Base-by-base conservation (phyloP, 1,284 basidiomycete species). In the Xerocomus amazonicus region DNA sequence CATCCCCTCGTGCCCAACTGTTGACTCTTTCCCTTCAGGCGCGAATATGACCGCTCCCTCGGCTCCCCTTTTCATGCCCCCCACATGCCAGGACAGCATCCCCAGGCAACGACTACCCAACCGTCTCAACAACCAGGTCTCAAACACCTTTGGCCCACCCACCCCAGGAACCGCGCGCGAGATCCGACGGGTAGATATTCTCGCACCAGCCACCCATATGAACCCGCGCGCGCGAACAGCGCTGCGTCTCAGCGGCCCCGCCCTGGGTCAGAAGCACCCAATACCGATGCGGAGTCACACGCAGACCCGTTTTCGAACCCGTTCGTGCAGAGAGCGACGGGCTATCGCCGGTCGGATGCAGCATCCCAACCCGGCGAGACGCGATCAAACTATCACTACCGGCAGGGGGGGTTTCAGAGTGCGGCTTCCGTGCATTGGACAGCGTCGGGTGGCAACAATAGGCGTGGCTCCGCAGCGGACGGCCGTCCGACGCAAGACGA, bases 11-110 rank as follows among this genome's bases (percentile, higher is more conserved):
- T n/a, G 35, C 17, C 31, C 17, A 6, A 4, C 23, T 38, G 17
- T 16, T 13, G 7, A 27, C 10, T 6, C 39, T 9, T 10, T 19
- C 35, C 35, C 7, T 38, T 14, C 34, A 66, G 67, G 38, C 66
- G 67, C 14, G 64, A 63, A 56, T 67, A 68, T 45, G 66, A 66
- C 19, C 64, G 66, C 29, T 51, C 50, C 12, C 23, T 58, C 13
- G 43, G 44, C 2, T 47, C 49, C 17, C 39, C 59, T 3, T 48
- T 35, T 14, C 48, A 50, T 35, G 42, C 52, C 1, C 35, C 10
- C 10, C 47, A 34, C 23, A 4, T 43, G 16, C 28, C 44, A 2
- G 59, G 58, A 29, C 60, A 57, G 17, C 66, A 66, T 13, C 62
- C 67, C 1, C 64, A 68, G 51, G 66, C 66, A 10, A 67, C 66